These are phyloP conservation scores for Glonium stellatum DNA, from an alignment of 495 filamentous ascomycete genomes.

Conservation along the genomic window DNA sequence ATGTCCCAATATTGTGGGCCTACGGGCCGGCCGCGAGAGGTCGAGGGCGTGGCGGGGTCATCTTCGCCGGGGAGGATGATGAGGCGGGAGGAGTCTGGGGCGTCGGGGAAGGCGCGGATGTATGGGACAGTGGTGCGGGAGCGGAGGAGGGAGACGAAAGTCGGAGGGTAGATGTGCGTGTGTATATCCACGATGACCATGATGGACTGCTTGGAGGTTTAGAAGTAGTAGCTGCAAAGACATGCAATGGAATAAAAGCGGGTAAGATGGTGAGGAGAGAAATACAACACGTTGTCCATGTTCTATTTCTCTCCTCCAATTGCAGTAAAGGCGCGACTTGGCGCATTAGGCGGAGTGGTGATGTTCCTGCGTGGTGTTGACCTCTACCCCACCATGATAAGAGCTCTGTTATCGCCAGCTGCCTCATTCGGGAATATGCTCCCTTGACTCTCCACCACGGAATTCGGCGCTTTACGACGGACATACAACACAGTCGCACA, in stretches of 20 bases:
- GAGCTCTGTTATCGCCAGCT: neutral
- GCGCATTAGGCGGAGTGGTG: neutral
- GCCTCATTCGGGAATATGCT: neutral
- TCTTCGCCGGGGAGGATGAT: slow-evolving; percentile 70
- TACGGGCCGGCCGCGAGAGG: slow-evolving; percentile 59
- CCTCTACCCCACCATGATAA: neutral
- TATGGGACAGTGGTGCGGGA: slow-evolving; percentile 71
- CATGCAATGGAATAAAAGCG: too few relatives aligned
- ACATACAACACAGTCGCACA: too few relatives aligned
- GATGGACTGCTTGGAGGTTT: neutral
- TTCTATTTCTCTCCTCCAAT: too few relatives aligned
- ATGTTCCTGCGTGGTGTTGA: neutral
- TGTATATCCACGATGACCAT: slow-evolving; percentile 74
- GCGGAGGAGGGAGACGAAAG: slow-evolving; percentile 74
- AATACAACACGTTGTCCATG: too few relatives aligned
- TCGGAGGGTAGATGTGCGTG: slow-evolving; percentile 87
- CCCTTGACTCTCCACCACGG: neutral
- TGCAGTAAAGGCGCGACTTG: too few relatives aligned
- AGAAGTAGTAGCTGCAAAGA: neutral
- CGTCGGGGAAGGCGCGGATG: slow-evolving; percentile 59
- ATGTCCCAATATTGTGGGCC: slow-evolving; percentile 67
- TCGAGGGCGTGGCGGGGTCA: slow-evolving; percentile 50
- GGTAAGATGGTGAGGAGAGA: too few relatives aligned
- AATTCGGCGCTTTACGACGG: too few relatives aligned
- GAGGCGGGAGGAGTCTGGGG: slow-evolving; percentile 54